A percentile compares a stretch with the other conserved stretches of the same genome.
Evolutionary conservation across 805 yeast species (phyloP).

Genomic region (Candida tallmaniae): DNA sequence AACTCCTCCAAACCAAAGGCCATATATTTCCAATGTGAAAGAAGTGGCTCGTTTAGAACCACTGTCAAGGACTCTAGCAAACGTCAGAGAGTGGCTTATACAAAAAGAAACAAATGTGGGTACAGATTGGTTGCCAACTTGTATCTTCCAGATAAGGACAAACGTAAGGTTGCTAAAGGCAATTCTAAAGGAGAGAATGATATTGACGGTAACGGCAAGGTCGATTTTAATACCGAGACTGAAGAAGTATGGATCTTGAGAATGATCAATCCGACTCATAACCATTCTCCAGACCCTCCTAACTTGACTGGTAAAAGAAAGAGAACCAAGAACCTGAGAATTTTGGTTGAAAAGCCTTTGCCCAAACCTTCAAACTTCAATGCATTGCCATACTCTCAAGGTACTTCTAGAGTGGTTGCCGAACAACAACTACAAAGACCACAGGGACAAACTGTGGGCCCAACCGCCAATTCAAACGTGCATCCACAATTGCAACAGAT

Average conservation of each 20-base stretch:
- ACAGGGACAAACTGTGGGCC: slow-evolving; percentile 1
- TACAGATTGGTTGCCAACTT: slow-evolving; percentile 41
- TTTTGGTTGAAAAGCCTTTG: slow-evolving; percentile 42
- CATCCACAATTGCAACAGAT: slow-evolving; percentile 18
- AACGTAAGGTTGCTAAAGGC: slow-evolving; percentile 19
- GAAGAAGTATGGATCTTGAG: slow-evolving; percentile 43
- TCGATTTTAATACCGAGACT: slow-evolving; percentile 12
- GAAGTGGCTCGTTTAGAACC: slow-evolving; percentile 42
- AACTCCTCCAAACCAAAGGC: slow-evolving; percentile 46
- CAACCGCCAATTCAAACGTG: background rate
- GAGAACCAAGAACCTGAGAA: slow-evolving; percentile 34
- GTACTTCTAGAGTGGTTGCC: slow-evolving; percentile 7
- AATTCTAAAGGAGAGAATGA: background rate
- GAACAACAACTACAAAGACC: slow-evolving; percentile 7
- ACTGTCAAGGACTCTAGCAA: slow-evolving; percentile 43
- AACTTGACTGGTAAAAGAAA: slow-evolving; percentile 24
- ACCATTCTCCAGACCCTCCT: slow-evolving; percentile 38
- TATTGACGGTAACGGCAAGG: slow-evolving; percentile 23
- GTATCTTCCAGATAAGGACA: slow-evolving; percentile 43
- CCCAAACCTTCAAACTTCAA: slow-evolving; percentile 9
- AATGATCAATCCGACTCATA: slow-evolving; percentile 44
- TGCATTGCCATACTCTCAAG: slow-evolving; percentile 6
- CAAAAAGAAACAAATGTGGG: slow-evolving; percentile 44
- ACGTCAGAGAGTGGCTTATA: slow-evolving; percentile 44
- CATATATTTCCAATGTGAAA: slow-evolving; percentile 42